Evolutionary conservation across 1,284 basidiomycete species (phyloP).

Genomic region (Agaricales sp.): DNA sequence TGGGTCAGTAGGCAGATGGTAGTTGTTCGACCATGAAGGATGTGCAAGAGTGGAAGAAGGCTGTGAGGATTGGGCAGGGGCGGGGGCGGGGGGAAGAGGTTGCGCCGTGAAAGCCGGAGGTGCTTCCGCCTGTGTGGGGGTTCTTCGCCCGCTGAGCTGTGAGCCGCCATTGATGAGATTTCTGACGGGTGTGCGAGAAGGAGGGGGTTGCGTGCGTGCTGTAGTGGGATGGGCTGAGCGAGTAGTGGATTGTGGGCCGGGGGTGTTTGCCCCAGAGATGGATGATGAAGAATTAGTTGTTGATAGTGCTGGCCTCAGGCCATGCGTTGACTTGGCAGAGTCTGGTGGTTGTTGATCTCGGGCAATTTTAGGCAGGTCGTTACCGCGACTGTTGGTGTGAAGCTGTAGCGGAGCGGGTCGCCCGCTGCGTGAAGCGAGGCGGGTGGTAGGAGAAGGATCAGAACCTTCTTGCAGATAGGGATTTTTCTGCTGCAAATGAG

Average conservation of each 20-base stretch:
- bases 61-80: conserved; percentile 9
- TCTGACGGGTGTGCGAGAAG: conserved; percentile 24
- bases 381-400: conserved; percentile 32
- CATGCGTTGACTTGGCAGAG: conserved; percentile 26
- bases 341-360: conserved; percentile 48
- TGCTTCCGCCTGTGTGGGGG: conserved; percentile 44
- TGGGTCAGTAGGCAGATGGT: conserved; percentile 51
- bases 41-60: background rate
- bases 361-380: conserved; percentile 56
- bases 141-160: conserved; percentile 33
- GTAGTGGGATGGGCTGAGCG: conserved; percentile 50
- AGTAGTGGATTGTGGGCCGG: background rate
- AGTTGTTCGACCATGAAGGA: conserved; percentile 12
- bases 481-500: conserved; percentile 6
- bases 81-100: conserved; percentile 40
- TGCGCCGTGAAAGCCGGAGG: conserved; percentile 40
- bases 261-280: background rate
- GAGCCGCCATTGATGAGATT: conserved; percentile 13
- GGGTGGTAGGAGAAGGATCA: conserved; percentile 19
- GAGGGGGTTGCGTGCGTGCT: conserved; percentile 54
- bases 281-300: conserved; percentile 23
- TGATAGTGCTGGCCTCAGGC: conserved; percentile 13
- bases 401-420: conserved; percentile 61
- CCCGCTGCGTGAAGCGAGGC: conserved; percentile 26
- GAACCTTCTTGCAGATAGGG: conserved; percentile 11